A percentile compares a stretch with the other conserved stretches of the same genome.
Conservation (phyloP, 1,284 basidiomycete genomes). For the Porodaedalea pini region DNA sequence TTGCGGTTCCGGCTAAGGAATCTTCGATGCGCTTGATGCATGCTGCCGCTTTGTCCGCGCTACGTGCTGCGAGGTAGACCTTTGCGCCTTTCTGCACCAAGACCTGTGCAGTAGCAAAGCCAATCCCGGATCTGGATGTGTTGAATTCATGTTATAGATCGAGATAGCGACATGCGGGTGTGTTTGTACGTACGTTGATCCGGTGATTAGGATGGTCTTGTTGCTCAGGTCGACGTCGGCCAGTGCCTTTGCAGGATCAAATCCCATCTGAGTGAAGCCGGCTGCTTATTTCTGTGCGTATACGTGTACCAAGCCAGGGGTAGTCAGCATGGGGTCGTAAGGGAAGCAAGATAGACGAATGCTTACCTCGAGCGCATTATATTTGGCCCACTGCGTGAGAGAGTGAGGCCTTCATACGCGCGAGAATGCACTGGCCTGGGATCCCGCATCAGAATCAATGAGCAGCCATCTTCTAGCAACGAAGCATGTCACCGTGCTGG, state of each 20-base stretch:
- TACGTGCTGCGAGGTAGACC: conserved; percentile 40
- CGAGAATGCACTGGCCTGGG: too few relatives aligned
- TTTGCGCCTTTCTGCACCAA: conserved; percentile 34
- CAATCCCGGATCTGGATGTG: conserved; percentile 12
- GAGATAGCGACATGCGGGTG: too few relatives aligned
- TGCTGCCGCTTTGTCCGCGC: conserved; percentile 30
- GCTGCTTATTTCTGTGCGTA: too few relatives aligned
- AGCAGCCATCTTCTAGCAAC: too few relatives aligned
- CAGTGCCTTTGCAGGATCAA: conserved; percentile 4
- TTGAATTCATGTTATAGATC: too few relatives aligned
- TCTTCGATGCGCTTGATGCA: conserved; percentile 35
- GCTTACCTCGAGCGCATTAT: too few relatives aligned
- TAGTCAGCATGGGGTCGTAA: background rate
- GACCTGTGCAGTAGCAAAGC: conserved; percentile 21
- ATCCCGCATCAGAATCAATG: too few relatives aligned
- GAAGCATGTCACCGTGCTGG: too few relatives aligned
- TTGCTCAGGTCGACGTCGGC: conserved; percentile 3
- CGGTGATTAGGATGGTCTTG: conserved; percentile 1
- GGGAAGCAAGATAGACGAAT: too few relatives aligned
- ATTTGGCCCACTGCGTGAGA: too few relatives aligned
- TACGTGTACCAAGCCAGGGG: too few relatives aligned
- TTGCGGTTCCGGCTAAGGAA: conserved; percentile 19
- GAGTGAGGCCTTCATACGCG: too few relatives aligned
- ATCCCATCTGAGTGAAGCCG: conserved; percentile 7
- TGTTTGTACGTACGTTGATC: conserved; percentile 2